These are phyloP conservation scores for Auriscalpium vulgare DNA, from an alignment of 768 basidiomycete genomes.

Conservation along the genomic window DNA sequence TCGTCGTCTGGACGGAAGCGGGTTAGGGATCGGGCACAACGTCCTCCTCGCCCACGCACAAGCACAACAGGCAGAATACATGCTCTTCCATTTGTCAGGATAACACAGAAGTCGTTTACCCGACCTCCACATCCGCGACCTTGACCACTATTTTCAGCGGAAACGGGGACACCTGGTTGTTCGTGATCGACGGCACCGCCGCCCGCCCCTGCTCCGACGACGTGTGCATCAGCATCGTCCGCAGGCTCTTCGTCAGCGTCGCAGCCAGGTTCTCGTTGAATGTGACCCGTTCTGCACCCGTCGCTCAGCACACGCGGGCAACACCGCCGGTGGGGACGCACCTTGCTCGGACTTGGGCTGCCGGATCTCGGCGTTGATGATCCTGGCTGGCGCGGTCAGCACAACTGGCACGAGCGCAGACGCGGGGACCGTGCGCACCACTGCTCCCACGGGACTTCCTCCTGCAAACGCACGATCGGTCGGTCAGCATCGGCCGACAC, in stretches of 20 bases:
- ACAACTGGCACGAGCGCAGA: not conserved
- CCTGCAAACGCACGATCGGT: slow-evolving; percentile 28
- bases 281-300: slow-evolving; percentile 32
- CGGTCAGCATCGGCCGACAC: not conserved
- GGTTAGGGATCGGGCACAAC: no score
- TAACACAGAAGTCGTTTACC: slow-evolving; percentile 13
- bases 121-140: slow-evolving; percentile 59
- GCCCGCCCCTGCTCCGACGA: slow-evolving; percentile 71
- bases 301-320: not conserved
- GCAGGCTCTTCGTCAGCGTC: slow-evolving; percentile 57
- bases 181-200: slow-evolving; percentile 75
- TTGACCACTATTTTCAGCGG: slow-evolving; percentile 64
- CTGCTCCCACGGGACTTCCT: slow-evolving; percentile 84
- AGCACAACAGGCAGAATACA: no score
- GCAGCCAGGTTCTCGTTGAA: slow-evolving; percentile 52
- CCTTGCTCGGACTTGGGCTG: slow-evolving; percentile 64
- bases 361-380: slow-evolving; percentile 71
- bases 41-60: no score
- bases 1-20: no score
- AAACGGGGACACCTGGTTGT: slow-evolving; percentile 66
- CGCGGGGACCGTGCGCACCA: slow-evolving; percentile 38
- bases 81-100: no score
- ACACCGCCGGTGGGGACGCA: slow-evolving; percentile 16
- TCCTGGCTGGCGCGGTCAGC: slow-evolving; percentile 34
- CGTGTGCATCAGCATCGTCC: slow-evolving; percentile 68